A percentile compares a stretch with the other conserved stretches of the same genome.
These are phyloP conservation scores for Coniophora puteana DNA, from an alignment of 1,284 basidiomycete species.

Conservation along the genomic window DNA sequence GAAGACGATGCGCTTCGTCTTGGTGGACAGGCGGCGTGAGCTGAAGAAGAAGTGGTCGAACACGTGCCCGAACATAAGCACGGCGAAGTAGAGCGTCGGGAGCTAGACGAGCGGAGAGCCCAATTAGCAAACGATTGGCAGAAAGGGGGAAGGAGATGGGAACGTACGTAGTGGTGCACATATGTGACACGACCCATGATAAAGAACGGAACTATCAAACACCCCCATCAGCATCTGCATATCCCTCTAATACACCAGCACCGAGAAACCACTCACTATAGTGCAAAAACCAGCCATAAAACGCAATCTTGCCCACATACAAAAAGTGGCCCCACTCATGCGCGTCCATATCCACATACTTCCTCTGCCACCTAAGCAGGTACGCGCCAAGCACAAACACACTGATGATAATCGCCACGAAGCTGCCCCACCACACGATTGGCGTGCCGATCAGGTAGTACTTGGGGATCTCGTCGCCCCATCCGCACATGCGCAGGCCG, in stretches of 20 bases:
- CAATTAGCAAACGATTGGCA: slow-evolving; percentile 2
- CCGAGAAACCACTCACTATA: slow-evolving; percentile 54
- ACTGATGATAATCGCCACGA: slow-evolving; percentile 62
- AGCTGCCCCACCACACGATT: slow-evolving; percentile 87
- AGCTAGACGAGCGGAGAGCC: slow-evolving; percentile 46
- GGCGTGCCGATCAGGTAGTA: slow-evolving; percentile 95
- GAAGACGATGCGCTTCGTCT: slow-evolving; percentile 75
- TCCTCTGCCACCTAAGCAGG: slow-evolving; percentile 81
- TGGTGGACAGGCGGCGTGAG: slow-evolving; percentile 55
- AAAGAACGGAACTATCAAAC: slow-evolving; percentile 90
- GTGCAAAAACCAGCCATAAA: slow-evolving; percentile 92
- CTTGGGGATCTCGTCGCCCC: slow-evolving; percentile 86
- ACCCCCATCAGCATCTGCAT: slow-evolving; percentile 9
- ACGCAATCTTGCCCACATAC: slow-evolving; percentile 89
- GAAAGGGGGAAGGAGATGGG: neutral
- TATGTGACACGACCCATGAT: slow-evolving; percentile 96
- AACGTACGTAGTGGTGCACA: slow-evolving; percentile 80
- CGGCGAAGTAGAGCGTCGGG: slow-evolving; percentile 94
- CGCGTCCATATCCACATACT: slow-evolving; percentile 89
- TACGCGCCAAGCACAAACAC: slow-evolving; percentile 63
- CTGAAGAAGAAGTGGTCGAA: slow-evolving; percentile 92
- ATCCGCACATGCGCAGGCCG: slow-evolving; percentile 95
- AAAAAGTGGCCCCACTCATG: slow-evolving; percentile 95
- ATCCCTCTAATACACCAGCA: neutral
- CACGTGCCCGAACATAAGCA: slow-evolving; percentile 87